phyloP scores from a whole-genome alignment of 176 grass and related monocot genomes.

The Aegilops sharonensis region DNA sequence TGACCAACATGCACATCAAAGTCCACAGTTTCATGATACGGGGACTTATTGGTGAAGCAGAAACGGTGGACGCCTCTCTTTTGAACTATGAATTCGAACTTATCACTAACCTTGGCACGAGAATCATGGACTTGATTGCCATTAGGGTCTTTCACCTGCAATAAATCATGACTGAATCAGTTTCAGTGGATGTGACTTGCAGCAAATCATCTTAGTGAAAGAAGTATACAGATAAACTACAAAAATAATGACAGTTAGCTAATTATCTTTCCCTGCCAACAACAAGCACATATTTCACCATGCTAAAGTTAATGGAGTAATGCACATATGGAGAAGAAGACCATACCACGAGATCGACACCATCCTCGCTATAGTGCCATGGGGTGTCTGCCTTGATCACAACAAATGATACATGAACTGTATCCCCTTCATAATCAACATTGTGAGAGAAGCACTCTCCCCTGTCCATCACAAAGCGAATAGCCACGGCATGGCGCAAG shows the following conservation, averaged over 20 bases:
- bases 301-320: background rate
- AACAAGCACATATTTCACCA: background rate
- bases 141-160: conserved; percentile 68
- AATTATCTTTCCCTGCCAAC: background rate
- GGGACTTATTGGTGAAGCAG: conserved; percentile 87
- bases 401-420: conserved; percentile 77
- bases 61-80: conserved; percentile 78
- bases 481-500: conserved; percentile 39
- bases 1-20: conserved; percentile 86
- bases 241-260: background rate
- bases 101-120: conserved; percentile 75
- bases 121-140: conserved; percentile 72
- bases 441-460: conserved; percentile 92
- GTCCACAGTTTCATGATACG: conserved; percentile 90
- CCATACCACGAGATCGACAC: conserved; percentile 91
- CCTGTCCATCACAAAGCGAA: conserved; percentile 92
- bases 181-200: background rate
- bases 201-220: background rate
- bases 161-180: conserved; percentile 26
- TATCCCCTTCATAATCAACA: conserved; percentile 85
- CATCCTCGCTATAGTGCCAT: conserved; percentile 82
- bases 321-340: background rate
- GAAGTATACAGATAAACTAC: background rate
- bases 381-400: conserved; percentile 91
- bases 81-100: conserved; percentile 89